phyloP scores from a whole-genome alignment of 441 rosid genomes.

The Aquilaria agallochum region DNA sequence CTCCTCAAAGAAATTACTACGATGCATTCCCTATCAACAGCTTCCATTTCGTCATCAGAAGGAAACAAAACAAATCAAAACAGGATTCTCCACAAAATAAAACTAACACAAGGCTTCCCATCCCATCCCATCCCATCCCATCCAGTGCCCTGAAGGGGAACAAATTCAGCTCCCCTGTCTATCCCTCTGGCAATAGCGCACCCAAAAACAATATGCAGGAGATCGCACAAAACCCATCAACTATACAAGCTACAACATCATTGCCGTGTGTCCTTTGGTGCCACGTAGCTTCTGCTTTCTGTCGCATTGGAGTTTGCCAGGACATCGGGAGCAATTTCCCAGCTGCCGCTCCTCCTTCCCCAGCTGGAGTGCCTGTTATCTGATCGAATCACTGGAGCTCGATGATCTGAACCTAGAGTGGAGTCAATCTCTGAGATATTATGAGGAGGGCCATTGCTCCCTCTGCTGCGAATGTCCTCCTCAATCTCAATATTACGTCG shows the following conservation, averaged over 20 bases:
- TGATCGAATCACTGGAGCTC: conserved; percentile 55
- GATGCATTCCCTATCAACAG: conserved; percentile 21
- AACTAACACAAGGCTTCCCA: conserved; percentile 12
- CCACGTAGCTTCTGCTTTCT: conserved; percentile 51
- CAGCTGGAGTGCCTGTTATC: conserved; percentile 63
- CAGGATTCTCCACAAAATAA: conserved; percentile 16
- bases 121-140: too few species aligned
- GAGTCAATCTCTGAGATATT: conserved; percentile 47
- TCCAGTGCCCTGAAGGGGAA: conserved; percentile 10
- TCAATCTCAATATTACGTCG: conserved; percentile 57
- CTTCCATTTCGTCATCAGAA: conserved; percentile 5
- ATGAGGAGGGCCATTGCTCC: conserved; percentile 49
- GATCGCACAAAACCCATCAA: conserved; percentile 9
- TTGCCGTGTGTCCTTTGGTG: conserved; percentile 40
- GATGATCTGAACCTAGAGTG: conserved; percentile 44
- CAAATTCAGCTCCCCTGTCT: conserved; percentile 18
- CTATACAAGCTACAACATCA: conserved; percentile 24
- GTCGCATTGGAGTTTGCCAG: conserved; percentile 44
- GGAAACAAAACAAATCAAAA: neutral
- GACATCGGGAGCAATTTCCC: conserved; percentile 63
- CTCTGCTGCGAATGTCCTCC: conserved; percentile 61
- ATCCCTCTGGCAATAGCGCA: neutral
- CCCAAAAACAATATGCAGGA: conserved; percentile 15
- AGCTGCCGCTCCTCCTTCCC: conserved; percentile 73
- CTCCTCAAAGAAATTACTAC: conserved; percentile 31